Evolutionary conservation across 805 yeast genomes (phyloP).

Genomic region (Clavispora asparagi): DNA sequence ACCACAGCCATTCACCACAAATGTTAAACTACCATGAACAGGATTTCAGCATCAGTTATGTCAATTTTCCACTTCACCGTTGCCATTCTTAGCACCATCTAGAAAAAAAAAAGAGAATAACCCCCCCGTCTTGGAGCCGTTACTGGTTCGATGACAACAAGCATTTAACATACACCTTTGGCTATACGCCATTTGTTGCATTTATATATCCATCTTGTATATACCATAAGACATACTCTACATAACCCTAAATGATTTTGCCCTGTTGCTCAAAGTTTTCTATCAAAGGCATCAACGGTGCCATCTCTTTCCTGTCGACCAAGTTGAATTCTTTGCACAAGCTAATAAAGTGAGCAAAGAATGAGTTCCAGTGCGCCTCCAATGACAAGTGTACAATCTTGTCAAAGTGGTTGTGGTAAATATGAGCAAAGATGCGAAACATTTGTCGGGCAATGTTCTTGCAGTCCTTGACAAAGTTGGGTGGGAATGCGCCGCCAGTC

Average conservation of each 20-base stretch:
- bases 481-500: conserved; percentile 85
- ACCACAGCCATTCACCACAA: neutral
- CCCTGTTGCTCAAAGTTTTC: conserved; percentile 82
- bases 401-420: conserved; percentile 92
- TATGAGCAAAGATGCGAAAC: conserved; percentile 93
- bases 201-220: neutral
- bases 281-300: conserved; percentile 72
- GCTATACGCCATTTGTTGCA: neutral
- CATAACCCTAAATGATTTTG: conserved; percentile 47
- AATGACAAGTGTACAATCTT: conserved; percentile 84
- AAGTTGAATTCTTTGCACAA: conserved; percentile 80
- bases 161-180: neutral
- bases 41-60: neutral
- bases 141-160: neutral
- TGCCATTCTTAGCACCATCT: neutral
- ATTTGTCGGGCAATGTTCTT: conserved; percentile 86
- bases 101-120: no score
- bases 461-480: conserved; percentile 73
- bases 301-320: conserved; percentile 73
- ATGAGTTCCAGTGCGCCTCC: conserved; percentile 98
- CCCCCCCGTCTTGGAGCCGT: no score
- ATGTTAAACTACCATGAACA: neutral
- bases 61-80: neutral
- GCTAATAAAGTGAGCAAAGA: conserved; percentile 89
- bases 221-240: neutral